Evolutionary conservation across 768 basidiomycete genomes (phyloP).

Genomic region (Galerina sulciceps): DNA sequence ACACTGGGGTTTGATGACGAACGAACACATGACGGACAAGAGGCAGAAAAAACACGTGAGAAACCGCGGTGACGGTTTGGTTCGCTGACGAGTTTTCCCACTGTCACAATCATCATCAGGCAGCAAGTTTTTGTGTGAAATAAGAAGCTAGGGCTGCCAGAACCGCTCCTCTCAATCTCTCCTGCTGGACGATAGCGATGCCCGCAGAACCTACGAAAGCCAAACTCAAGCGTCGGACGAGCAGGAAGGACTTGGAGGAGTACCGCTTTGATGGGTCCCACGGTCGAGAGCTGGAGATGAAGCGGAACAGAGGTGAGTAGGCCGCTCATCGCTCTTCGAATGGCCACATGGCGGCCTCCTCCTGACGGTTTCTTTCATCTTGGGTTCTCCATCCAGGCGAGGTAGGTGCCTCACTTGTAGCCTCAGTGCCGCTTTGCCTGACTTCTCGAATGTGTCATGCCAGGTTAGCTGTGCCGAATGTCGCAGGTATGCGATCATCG

Average conservation of each 20-base stretch:
- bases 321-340: slow-evolving; percentile 1
- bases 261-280: slow-evolving; percentile 55
- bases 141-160: slow-evolving; percentile 15
- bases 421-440: not conserved
- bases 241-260: slow-evolving; percentile 55
- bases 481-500: slow-evolving; percentile 71
- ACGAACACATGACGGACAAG: too few relatives aligned
- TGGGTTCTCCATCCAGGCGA: slow-evolving; percentile 24
- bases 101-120: slow-evolving; percentile 7
- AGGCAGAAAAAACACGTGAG: too few relatives aligned
- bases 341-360: slow-evolving; percentile 3
- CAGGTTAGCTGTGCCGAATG: slow-evolving; percentile 83
- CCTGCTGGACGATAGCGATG: slow-evolving; percentile 37
- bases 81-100: slow-evolving; percentile 5
- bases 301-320: slow-evolving; percentile 63
- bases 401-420: slow-evolving; percentile 20
- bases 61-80: not conserved
- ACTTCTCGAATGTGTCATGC: slow-evolving; percentile 2
- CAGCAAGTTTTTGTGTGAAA: slow-evolving; percentile 15
- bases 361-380: slow-evolving; percentile 12
- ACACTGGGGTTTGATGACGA: not conserved
- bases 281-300: slow-evolving; percentile 72
- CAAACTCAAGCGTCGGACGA: slow-evolving; percentile 52
- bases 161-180: slow-evolving; percentile 1
- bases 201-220: slow-evolving; percentile 58